Base-by-base conservation (phyloP, 345 rosid species). In the Gossypium arboreum region DNA sequence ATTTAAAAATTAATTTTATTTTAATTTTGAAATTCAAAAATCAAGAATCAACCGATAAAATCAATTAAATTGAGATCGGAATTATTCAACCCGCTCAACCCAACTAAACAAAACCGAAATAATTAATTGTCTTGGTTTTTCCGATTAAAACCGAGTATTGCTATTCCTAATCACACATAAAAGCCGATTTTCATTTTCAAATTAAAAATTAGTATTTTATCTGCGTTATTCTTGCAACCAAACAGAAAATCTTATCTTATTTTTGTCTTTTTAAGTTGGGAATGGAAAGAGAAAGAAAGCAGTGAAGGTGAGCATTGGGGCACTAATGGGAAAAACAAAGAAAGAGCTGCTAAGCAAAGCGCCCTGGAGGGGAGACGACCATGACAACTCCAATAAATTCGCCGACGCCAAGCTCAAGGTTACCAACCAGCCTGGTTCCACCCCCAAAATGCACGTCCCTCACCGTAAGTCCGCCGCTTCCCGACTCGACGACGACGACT, bases 321-420 rank as follows among this genome's bases (percentile, higher is more conserved):
- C 56, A 24, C 8, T 6, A 4, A 81, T 86, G 88, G 81, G 73
- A 50, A 88, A 85, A 81, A 81, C 83, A 65, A 90, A 85, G 87
- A 92, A 84, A 63, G 94, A 91, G 78, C 82, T 95, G 76, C 82
- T 91, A 10, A 79, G 97, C 4, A 87, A 85, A 54, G 99, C 96
- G 7, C 99, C 99, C 9, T 95, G 98, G 99, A 89, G 99, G 72
- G 97, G 89, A n/a, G 94, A 84, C 11, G 88, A 80, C 0, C 81
- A 87, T 25, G 85, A 78, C 7, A 87, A 86, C 0, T 78, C 89
- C 2, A 79, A 87, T 64, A 93, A 92, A 73, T 90, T 92, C 77
- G 81, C 84, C 47, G 87, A 85, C 79, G 98, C 92, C 50, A 92
- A 91, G 85, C 85, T 94, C 70, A 91, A 88, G 74, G 94, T 90